A percentile compares a stretch with the other conserved stretches of the same genome.
Evolutionary conservation across 129 eudicot species (phyloP).

Genomic region (Heracleum sosnowskyi): DNA sequence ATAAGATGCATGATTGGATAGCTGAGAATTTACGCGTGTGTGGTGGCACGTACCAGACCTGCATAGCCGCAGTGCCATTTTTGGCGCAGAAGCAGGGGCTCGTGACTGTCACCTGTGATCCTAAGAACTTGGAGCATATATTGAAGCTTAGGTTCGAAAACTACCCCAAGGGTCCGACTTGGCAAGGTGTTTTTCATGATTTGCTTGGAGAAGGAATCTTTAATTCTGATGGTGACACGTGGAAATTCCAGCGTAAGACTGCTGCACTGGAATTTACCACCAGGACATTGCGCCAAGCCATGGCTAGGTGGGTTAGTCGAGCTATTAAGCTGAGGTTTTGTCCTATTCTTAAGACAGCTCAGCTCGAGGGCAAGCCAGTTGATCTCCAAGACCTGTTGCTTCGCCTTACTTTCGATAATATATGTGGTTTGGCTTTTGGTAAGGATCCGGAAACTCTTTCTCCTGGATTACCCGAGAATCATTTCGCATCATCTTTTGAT

Average conservation of each 20-base stretch:
- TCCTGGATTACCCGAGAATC: slow-evolving; percentile 50
- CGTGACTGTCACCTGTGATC: slow-evolving; percentile 74
- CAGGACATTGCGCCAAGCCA: slow-evolving; percentile 68
- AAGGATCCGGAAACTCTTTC: slow-evolving; percentile 62
- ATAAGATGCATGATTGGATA: slow-evolving; percentile 66
- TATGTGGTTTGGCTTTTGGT: slow-evolving; percentile 75
- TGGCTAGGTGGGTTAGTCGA: slow-evolving; percentile 83
- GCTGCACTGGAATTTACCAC: slow-evolving; percentile 75
- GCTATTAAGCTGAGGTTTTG: slow-evolving; percentile 52
- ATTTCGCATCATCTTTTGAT: slow-evolving; percentile 57
- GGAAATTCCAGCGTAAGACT: slow-evolving; percentile 73
- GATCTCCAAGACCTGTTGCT: slow-evolving; percentile 62
- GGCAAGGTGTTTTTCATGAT: slow-evolving; percentile 79
- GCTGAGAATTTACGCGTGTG: slow-evolving; percentile 55
- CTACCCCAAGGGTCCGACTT: slow-evolving; percentile 72
- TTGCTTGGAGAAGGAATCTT: slow-evolving; percentile 63
- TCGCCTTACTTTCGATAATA: slow-evolving; percentile 72
- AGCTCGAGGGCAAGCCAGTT: slow-evolving; percentile 46
- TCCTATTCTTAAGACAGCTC: slow-evolving; percentile 50
- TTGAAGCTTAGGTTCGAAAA: slow-evolving; percentile 55
- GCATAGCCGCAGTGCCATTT: slow-evolving; percentile 44
- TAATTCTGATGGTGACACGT: slow-evolving; percentile 73
- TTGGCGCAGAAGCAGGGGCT: slow-evolving; percentile 62
- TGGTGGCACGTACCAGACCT: slow-evolving; percentile 71
- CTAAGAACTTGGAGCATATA: slow-evolving; percentile 61